Evolutionary conservation across 1,284 basidiomycete species (phyloP), one percentile per base, ranked within the genome.

Genomic region (Apiotrichum mycotoxinovorans): DNA sequence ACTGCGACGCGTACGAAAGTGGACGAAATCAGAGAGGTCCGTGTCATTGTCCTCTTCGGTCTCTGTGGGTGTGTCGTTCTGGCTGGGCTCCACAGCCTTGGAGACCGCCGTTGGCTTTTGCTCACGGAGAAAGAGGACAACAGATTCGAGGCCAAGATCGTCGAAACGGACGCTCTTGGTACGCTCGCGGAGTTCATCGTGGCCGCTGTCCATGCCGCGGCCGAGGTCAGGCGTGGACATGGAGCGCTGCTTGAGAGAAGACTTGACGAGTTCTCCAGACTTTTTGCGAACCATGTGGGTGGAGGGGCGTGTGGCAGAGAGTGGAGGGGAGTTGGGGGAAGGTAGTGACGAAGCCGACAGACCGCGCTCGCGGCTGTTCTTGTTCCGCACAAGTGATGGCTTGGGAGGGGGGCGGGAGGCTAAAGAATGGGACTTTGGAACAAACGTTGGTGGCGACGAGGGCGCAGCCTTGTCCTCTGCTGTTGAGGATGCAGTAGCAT

Each of bases 201-300:
- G 52, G 15, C 53, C 58, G 10, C 56, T 61, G 15, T 58, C 54
- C 9, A 43, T 52, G 44, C 66, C 63, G 15, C 76, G 70, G 8
- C 70, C 65, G 17, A 78, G 59, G 56, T 78, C 74, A 27, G 75
- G 75, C 4, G 72, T 78, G 22, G 75, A 78, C 66, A 72, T 68
- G n/a, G 73, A 76, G 41, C 74, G 69, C 33, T 62, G 63, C 58
- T 78, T 78, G 35, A 79, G 68, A 1, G 75, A 75, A 2, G 77
- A 69, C 57, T 77, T 78, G 59, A 79, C 73, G 54, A 79, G 66
- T 57, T 79, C 76, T 42, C 77, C 77, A 1, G 73, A 76, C 63
- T 79, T 79, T 51, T 79, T 79, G 45, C 77, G 69, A 41, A 79
- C 70, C 66, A 74, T 73, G 42, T 59, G 61, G 15, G 57, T 46